phyloP scores from a whole-genome alignment of 768 basidiomycete genomes.

The Leccinum subgranulosum region DNA sequence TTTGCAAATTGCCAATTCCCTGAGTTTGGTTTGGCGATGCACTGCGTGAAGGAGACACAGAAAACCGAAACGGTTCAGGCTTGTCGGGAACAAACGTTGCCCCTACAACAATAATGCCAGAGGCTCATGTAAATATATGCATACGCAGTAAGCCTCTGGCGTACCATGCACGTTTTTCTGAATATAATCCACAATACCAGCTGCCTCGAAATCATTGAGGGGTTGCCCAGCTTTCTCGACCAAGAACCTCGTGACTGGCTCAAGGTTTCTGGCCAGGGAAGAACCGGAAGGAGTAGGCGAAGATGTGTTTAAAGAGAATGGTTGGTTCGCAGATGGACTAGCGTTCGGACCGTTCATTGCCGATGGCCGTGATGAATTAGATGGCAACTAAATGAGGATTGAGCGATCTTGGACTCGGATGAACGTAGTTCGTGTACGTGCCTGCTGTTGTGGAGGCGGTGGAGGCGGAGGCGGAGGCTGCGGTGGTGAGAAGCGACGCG shows the following conservation, averaged over 20 bases:
- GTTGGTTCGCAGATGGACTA: constrained; percentile 11
- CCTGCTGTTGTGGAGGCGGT: constrained; percentile 24
- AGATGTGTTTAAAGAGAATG: constrained; percentile 20
- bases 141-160: constrained; percentile 12
- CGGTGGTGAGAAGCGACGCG: constrained; percentile 21
- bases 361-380: constrained; percentile 15
- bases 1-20: constrained; percentile 16
- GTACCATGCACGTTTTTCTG: constrained; percentile 49
- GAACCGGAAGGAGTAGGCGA: constrained; percentile 13
- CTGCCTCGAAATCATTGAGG: constrained; percentile 51
- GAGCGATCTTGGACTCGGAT: constrained; percentile 20
- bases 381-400: constrained; percentile 24
- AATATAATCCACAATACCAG: constrained; percentile 54
- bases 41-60: constrained; percentile 36
- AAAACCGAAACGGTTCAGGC: constrained; percentile 62
- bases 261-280: constrained; percentile 42
- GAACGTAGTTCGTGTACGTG: constrained; percentile 21
- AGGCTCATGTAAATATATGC: constrained; percentile 10
- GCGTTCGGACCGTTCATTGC: constrained; percentile 15
- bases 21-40: constrained; percentile 23
- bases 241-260: constrained; percentile 48
- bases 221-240: constrained; percentile 44
- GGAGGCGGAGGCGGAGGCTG: constrained; percentile 22
- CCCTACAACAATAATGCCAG: constrained; percentile 17
- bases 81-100: constrained; percentile 32